Conservation (phyloP, 2,329 filamentous ascomycete species). For the Pezicula rhizophila region DNA sequence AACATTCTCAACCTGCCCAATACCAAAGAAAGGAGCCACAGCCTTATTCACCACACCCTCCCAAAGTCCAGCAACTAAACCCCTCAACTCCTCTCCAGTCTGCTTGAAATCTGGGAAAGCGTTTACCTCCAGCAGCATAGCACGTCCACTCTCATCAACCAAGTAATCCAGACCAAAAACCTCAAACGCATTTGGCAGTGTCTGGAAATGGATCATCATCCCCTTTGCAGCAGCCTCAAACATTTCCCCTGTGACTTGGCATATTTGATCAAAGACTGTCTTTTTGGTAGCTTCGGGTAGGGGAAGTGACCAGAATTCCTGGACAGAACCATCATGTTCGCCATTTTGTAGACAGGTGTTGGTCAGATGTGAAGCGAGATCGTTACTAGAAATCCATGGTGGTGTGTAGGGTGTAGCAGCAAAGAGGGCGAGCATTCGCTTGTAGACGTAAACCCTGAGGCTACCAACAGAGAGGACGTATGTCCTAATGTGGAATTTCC, state of each 20-base stretch:
- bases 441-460: conserved; percentile 79
- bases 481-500: conserved; percentile 92
- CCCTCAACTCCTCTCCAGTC: conserved; percentile 70
- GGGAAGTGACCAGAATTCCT: conserved; percentile 65
- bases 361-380: conserved; percentile 76
- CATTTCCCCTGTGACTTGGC: conserved; percentile 63
- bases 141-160: conserved; percentile 57
- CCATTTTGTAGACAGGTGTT: conserved; percentile 84
- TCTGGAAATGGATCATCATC: conserved; percentile 89
- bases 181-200: conserved; percentile 83
- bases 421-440: conserved; percentile 88
- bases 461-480: conserved; percentile 81
- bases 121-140: conserved; percentile 87
- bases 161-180: conserved; percentile 88
- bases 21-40: conserved; percentile 62
- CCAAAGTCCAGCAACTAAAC: conserved; percentile 71
- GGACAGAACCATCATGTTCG: conserved; percentile 58
- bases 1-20: conserved; percentile 17
- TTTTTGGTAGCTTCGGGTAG: conserved; percentile 33
- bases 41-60: conserved; percentile 63
- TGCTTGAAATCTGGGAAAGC: conserved; percentile 95
- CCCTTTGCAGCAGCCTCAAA: conserved; percentile 82
- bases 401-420: conserved; percentile 66
- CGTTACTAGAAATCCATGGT: conserved; percentile 44
- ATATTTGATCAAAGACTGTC: conserved; percentile 68